These are phyloP conservation scores for Dendrostoma leiphaemia DNA, from an alignment of 2,329 filamentous ascomycete species.

Conservation along the genomic window DNA sequence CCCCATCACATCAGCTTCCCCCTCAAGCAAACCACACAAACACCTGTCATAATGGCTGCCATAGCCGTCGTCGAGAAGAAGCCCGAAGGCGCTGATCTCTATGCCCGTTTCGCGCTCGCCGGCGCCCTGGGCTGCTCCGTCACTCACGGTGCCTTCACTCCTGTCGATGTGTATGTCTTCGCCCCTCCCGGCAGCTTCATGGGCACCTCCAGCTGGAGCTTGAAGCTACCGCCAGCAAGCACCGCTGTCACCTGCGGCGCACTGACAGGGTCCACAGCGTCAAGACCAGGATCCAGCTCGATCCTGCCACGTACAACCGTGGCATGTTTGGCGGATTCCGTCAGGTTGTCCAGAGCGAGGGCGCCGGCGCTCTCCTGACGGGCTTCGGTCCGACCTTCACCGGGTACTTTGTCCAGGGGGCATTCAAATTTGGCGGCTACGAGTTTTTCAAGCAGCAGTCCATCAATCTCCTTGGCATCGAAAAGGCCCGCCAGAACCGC, in stretches of 20 bases:
- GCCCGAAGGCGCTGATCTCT: constrained; percentile 71
- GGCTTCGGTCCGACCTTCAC: constrained; percentile 82
- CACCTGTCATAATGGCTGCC: too few relatives aligned
- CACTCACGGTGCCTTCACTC: constrained; percentile 95
- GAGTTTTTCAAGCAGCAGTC: constrained; percentile 95
- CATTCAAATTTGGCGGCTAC: constrained; percentile 92
- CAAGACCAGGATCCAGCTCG: constrained; percentile 94
- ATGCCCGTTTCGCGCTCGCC: constrained; percentile 95
- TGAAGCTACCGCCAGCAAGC: too few relatives aligned
- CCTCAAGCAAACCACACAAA: too few relatives aligned
- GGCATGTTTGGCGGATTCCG: constrained; percentile 84
- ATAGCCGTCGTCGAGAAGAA: too few relatives aligned
- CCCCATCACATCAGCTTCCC: too few relatives aligned
- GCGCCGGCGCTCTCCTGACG: constrained; percentile 81
- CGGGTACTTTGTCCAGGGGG: constrained; percentile 92
- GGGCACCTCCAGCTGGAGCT: background rate
- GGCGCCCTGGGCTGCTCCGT: constrained; percentile 97
- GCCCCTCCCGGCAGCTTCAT: constrained; percentile 16
- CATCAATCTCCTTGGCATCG: constrained; percentile 77
- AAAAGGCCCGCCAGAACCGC: constrained; percentile 74
- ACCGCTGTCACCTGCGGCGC: too few relatives aligned
- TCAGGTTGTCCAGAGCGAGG: constrained; percentile 81
- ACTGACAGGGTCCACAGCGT: constrained; percentile 54
- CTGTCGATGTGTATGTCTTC: constrained; percentile 96
- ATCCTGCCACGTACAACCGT: constrained; percentile 83